Conservation (phyloP, 2,329 filamentous ascomycete genomes). For the Juglanconis sp. region DNA sequence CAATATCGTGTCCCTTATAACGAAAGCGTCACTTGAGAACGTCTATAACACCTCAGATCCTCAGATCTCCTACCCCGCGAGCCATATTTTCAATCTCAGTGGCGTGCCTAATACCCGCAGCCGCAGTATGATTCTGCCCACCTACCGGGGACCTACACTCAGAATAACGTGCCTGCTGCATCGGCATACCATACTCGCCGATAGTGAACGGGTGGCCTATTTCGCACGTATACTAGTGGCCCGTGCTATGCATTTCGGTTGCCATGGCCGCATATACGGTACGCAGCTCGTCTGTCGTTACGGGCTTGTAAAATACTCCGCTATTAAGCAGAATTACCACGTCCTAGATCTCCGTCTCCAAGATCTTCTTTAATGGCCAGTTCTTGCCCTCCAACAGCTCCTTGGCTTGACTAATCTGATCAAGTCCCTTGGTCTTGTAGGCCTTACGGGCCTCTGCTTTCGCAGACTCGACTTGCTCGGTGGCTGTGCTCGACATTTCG, state of each 20-base stretch:
- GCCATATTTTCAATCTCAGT: constrained; percentile 42
- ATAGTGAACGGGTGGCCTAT: constrained; percentile 62
- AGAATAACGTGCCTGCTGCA: constrained; percentile 58
- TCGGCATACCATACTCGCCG: constrained; percentile 65
- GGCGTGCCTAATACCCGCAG: constrained; percentile 49
- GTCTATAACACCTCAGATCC: too few species aligned
- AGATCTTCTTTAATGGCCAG: constrained; percentile 26
- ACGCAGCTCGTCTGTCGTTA: constrained; percentile 50
- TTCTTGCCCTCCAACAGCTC: constrained; percentile 17
- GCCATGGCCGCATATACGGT: constrained; percentile 51
- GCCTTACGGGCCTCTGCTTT: too few species aligned
- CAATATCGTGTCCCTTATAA: too few species aligned
- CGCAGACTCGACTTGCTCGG: too few species aligned
- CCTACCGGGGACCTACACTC: constrained; percentile 59
- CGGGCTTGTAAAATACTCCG: constrained; percentile 44
- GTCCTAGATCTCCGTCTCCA: constrained; percentile 44
- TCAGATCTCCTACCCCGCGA: neutral
- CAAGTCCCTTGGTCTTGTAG: too few species aligned
- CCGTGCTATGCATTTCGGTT: constrained; percentile 46
- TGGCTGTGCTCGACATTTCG: too few species aligned
- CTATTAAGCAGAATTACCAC: constrained; percentile 43
- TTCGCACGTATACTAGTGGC: constrained; percentile 60
- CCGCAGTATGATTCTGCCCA: constrained; percentile 48
- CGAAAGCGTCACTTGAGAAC: too few species aligned
- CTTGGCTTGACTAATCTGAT: too few species aligned